Base-by-base conservation (phyloP, 202 grass and related monocot genomes). In the Bolboschoenoplectus hybrid region DNA sequence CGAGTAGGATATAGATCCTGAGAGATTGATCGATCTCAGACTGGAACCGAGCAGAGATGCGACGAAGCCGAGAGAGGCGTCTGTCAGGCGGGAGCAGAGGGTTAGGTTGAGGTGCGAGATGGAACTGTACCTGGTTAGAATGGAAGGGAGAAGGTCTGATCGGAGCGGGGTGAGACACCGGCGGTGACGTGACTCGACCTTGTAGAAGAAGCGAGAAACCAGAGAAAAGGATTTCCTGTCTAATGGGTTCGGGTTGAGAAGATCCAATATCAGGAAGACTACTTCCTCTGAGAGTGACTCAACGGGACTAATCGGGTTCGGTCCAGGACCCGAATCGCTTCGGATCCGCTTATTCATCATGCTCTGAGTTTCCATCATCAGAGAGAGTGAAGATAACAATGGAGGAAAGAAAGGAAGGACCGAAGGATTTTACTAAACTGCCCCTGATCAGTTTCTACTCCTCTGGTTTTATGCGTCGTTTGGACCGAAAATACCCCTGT, bases 191-290 rank as follows among this genome's bases (percentile, higher is more conserved):
- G 95, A 81, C 80, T 97, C 95, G 9, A 87, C 89, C n/a, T 81
- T 72, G 86, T 80, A 87, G 88, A 93, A 98, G n/a, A 88, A 81
- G 35, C 90, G 90, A 20, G 90, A 98, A 66, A 91, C 90, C 7
- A 93, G 84, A 1, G 95, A 82, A 85, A 98, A 95, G 35, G 91
- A 86, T 74, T 98, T 98, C 88, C 86, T 81, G 43, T 89, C 85
- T 41, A 91, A 80, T 9, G 91, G 95, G 52, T 91, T 87, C 12
- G 81, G 10, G 3, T 73, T 72, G 3, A 87, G 85, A 9, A 91
- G 84, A 86, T 98, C 95, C n/a, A 98, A 85, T 50, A 98, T 51
- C 34, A 91, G 43, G 79, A 91, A 93, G 36, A 97, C 83, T 36
- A 95, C 87, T 85, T 95, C 95, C 70, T 97, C 91, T 1, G 93